phyloP scores from a whole-genome alignment of 495 filamentous ascomycete genomes.

The Ramalina intermedia region DNA sequence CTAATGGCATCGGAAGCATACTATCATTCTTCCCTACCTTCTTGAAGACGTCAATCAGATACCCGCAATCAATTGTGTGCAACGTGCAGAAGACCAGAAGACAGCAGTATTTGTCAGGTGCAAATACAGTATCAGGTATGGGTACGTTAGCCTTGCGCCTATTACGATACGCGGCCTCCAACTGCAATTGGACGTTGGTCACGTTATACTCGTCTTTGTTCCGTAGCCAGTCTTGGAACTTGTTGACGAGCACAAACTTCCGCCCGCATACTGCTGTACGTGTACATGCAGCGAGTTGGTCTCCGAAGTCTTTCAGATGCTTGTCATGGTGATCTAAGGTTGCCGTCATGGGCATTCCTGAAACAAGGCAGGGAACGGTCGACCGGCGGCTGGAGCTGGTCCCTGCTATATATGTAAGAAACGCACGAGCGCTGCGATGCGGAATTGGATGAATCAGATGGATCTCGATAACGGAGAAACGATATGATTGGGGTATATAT shows the following conservation, averaged over 20 bases:
- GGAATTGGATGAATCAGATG: not conserved
- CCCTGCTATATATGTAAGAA: not conserved
- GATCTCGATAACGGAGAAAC: not conserved
- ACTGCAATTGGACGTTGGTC: no score
- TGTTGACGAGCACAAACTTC: not conserved
- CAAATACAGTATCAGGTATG: not conserved
- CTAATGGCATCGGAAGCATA: not conserved
- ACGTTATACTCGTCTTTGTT: not conserved
- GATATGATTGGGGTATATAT: no score
- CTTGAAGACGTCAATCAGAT: constrained; percentile 17
- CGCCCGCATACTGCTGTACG: constrained; percentile 2
- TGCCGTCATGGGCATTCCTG: not conserved
- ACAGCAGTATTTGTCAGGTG: constrained; percentile 6
- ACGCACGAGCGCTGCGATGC: not conserved
- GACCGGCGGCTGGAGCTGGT: not conserved
- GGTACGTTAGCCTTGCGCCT: not conserved
- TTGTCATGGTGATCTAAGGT: not conserved
- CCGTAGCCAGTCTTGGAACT: constrained; percentile 7
- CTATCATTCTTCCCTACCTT: constrained; percentile 11
- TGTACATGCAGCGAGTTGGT: constrained; percentile 1
- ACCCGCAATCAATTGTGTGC: constrained; percentile 16
- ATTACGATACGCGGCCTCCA: no score
- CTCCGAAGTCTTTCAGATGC: not conserved
- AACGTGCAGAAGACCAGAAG: constrained; percentile 24
- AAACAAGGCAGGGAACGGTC: not conserved